These are phyloP conservation scores for Pouteria campechiana DNA, from an alignment of 179 eudicot species.

Conservation along the genomic window DNA sequence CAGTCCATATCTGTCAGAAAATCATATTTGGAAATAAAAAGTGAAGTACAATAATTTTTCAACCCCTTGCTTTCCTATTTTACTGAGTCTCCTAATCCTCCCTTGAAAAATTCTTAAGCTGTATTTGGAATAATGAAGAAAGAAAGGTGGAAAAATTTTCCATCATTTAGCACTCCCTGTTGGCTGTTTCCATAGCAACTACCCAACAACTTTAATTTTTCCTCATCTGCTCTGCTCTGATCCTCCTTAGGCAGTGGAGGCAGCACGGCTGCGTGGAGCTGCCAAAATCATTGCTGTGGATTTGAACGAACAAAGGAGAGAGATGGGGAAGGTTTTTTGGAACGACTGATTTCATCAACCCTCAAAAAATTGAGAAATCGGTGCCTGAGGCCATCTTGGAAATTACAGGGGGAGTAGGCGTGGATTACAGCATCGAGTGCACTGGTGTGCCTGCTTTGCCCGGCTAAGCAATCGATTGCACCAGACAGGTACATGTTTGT, in stretches of 20 bases:
- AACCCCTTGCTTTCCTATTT: too few species aligned
- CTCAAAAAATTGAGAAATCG: conserved; percentile 6
- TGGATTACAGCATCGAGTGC: conserved; percentile 37
- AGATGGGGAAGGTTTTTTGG: conserved; percentile 33
- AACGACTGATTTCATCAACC: conserved; percentile 36
- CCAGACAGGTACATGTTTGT: conserved; percentile 45
- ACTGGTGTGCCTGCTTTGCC: conserved; percentile 25
- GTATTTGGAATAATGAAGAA: too few species aligned
- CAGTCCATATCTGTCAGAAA: too few species aligned
- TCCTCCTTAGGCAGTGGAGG: conserved; percentile 67
- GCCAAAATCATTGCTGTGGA: conserved; percentile 69
- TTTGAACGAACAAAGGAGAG: conserved; percentile 35
- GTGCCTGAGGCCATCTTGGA: conserved; percentile 23
- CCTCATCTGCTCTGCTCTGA: too few species aligned
- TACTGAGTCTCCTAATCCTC: too few species aligned
- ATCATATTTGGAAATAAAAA: too few species aligned
- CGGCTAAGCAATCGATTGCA: conserved; percentile 24
- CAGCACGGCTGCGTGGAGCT: conserved; percentile 55
- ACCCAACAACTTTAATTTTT: too few species aligned
- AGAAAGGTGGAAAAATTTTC: conserved; percentile 30
- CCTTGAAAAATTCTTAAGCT: too few species aligned
- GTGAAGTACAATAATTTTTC: too few species aligned
- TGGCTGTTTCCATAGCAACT: too few species aligned
- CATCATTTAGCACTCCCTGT: too few species aligned
- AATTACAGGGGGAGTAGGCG: conserved; percentile 32